Conservation (phyloP, 2,329 filamentous ascomycete genomes). For the Colletotrichum godetiae region DNA sequence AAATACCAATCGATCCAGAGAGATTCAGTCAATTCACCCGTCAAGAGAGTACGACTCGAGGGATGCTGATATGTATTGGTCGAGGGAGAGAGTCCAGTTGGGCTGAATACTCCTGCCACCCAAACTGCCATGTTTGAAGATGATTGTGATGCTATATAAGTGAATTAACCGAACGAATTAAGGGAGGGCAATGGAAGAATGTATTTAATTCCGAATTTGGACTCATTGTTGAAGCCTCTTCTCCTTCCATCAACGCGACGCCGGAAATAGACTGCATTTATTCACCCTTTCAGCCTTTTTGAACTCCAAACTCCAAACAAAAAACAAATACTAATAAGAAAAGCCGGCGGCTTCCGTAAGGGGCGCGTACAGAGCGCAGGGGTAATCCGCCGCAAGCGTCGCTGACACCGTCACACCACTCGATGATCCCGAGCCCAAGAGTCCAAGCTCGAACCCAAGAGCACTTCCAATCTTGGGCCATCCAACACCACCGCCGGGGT, state of each 20-base stretch:
- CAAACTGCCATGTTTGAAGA: no score
- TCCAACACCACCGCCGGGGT: slow-evolving; percentile 11
- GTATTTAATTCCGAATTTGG: no score
- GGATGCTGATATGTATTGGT: no score
- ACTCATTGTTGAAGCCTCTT: no score
- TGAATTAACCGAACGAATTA: no score
- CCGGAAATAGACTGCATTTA: background rate
- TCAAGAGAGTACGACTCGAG: no score
- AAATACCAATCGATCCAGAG: no score
- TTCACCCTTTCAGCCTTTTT: background rate
- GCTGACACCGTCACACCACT: background rate
- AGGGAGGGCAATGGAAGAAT: no score
- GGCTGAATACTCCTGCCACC: no score
- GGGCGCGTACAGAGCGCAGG: background rate
- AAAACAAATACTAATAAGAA: background rate
- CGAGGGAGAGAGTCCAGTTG: no score
- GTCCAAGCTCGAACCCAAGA: slow-evolving; percentile 7
- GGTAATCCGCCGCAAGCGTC: slow-evolving; percentile 7
- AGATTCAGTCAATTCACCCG: no score
- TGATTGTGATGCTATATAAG: no score
- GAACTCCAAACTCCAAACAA: background rate
- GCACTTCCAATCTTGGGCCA: slow-evolving; percentile 25
- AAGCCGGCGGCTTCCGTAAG: background rate
- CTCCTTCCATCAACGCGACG: background rate
- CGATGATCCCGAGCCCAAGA: background rate